Evolutionary conservation across 345 rosid species (phyloP).

Genomic region (Psidium guajava): DNA sequence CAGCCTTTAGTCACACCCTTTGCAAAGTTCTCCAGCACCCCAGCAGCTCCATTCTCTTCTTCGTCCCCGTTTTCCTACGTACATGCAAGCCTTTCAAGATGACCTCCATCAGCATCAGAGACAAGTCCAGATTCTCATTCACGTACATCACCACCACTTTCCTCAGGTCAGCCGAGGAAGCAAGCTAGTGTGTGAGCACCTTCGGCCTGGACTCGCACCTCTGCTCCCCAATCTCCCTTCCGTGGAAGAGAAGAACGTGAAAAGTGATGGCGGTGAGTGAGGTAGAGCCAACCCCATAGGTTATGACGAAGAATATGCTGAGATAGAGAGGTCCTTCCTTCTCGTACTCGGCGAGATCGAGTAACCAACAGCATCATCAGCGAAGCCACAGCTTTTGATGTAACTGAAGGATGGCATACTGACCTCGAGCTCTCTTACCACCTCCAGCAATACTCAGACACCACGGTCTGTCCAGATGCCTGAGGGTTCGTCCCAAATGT

Average conservation of each 20-base stretch:
- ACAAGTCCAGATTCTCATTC: too few species aligned
- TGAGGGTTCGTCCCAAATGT: slow-evolving; percentile 25
- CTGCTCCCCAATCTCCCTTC: too few species aligned
- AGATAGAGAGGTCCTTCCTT: slow-evolving; percentile 76
- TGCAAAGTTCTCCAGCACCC: too few species aligned
- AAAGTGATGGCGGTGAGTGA: slow-evolving; percentile 73
- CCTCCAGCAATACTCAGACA: slow-evolving; percentile 20
- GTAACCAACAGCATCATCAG: slow-evolving; percentile 2
- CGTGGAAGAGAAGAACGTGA: slow-evolving; percentile 83
- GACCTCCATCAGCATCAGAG: too few species aligned
- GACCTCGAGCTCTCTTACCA: slow-evolving; percentile 16
- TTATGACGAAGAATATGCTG: slow-evolving; percentile 76
- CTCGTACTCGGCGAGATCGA: slow-evolving; percentile 62
- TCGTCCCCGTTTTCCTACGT: too few species aligned
- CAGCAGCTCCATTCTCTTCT: too few species aligned
- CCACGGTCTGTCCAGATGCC: slow-evolving; percentile 25
- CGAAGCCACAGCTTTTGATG: slow-evolving; percentile 19
- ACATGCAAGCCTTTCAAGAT: too few species aligned
- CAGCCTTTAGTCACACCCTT: too few species aligned
- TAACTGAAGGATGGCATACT: slow-evolving; percentile 8
- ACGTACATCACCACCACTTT: too few species aligned
- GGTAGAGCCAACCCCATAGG: slow-evolving; percentile 86
- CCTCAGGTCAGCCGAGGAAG: too few species aligned
- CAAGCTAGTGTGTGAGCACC: too few species aligned
- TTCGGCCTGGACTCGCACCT: too few species aligned